Evolutionary conservation across 352 stramenopile genomes (phyloP), one percentile per base, ranked within the genome.

Genomic region (Phytophthora sansomeana): DNA sequence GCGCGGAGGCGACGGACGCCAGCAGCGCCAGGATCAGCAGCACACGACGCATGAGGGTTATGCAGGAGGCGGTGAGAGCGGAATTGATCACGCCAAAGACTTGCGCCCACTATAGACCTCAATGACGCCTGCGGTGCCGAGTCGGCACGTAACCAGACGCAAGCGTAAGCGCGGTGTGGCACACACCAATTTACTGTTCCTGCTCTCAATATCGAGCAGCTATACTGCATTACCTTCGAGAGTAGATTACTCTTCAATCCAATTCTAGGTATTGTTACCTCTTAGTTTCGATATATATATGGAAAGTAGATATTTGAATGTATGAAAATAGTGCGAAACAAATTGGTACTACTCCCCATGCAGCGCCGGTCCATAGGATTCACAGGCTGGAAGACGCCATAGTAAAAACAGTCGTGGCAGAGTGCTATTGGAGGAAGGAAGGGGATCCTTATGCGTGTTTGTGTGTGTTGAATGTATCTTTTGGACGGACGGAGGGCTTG

Each of bases 401-500:
- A 56, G 21, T 49, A 49, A n/a, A 55, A 66, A 48, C 21, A 43
- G 43, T 52, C 19, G 46, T 65, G 32, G 55, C 47, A n/a, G 21
- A 47, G 44, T 16, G 14, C 10, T 14, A 67, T 60, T 62, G 51
- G 59, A 67, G 47, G 29, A 8, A 2, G n/a, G 21, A 24, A 24
- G 33, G 26, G 16, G 7, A 46, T 33, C 7, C 6, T 17, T 59
- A 49, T 39, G 28, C 50, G 24, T 68, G 13, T 62, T 41, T 68
- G 44, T 68, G 32, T 71, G 38, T 57, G 21, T 62, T 62, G 39
- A 54, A 47, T 63, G 14, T 51, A 49, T 5, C 24, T 8, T 47
- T 24, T 69, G 66, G 73, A 78, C 60, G 61, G 56, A 77, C 67
- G 67, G 44, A 54, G 33, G 17, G 11, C 14, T 33, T 35, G 14